Base-by-base conservation (phyloP, 2,329 filamentous ascomycete species). In the Xylariales sp. region DNA sequence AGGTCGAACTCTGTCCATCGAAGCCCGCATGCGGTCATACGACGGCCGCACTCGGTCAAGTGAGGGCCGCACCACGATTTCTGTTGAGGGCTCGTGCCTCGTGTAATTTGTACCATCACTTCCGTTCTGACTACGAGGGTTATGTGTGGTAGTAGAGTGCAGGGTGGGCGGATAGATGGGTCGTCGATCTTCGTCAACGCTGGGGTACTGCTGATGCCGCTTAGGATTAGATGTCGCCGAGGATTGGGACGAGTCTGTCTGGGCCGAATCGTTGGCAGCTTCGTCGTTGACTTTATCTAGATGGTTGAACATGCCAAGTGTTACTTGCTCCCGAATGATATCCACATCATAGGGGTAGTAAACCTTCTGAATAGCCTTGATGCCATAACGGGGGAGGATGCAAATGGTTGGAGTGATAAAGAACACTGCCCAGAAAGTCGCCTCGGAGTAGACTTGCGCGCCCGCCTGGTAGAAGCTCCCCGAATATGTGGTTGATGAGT, bases 61-160 rank as follows among this genome's bases (percentile, higher is more conserved):
- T 5, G 82, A 84, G 19, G 73, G 75, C 20, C 78, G 67, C 8
- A 63, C 60, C 14, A 61, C 59, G 37, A 67, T 59, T 45, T 86
- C 82, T 49, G 80, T 60, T 12, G 82, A 82, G 51, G 72, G 68
- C 46, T 81, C 76, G 52, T 80, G 78, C 37, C 74, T 69, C 16
- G 88, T 94, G 62, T 89, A 94, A 54, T 94, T 90, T 37, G 93
- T 96, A 46, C 88, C 91, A 63, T 95, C 90, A 65, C 90, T 96
- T 46, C 89, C 88, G 53, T 91, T 94, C 59, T 95, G 88, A 55
- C 87, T 93, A 38, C 84, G 83, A 50, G 89, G 71, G 49, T 81
- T 91, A 59, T 93, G 84, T 22, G 86, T 91, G 2, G 52, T 50
- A 16, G 56, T 45, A 32, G 80, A 80, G 33, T 80, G 76, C 12